Conservation (phyloP, 2,329 filamentous ascomycete species). For the Exutisphaerella laricina region DNA sequence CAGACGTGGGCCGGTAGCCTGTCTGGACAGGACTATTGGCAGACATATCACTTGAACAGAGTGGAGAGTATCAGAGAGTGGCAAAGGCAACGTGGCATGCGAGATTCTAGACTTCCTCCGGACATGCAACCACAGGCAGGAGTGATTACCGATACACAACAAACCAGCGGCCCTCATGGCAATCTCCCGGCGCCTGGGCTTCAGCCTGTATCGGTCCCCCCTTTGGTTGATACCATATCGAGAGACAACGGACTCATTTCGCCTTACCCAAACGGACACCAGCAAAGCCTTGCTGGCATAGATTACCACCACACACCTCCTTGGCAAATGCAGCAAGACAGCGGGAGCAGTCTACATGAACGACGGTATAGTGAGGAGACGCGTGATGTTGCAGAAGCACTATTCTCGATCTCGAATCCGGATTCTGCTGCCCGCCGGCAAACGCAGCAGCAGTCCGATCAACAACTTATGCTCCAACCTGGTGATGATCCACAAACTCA, state of each 20-base stretch:
- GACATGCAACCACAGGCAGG: neutral
- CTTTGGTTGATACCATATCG: neutral
- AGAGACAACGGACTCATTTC: slow-evolving; percentile 1
- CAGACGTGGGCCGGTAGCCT: slow-evolving; percentile 19
- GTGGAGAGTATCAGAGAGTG: slow-evolving; percentile 17
- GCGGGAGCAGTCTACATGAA: slow-evolving; percentile 4
- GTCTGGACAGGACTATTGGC: slow-evolving; percentile 22
- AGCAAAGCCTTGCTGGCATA: neutral
- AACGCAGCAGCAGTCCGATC: neutral
- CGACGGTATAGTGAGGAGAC: slow-evolving; percentile 21
- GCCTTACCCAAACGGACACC: slow-evolving; percentile 3
- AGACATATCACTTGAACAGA: slow-evolving; percentile 13
- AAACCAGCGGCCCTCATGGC: neutral
- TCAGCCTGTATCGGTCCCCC: neutral
- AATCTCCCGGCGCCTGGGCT: neutral
- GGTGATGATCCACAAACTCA: too few relatives aligned
- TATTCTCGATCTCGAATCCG: slow-evolving; percentile 21
- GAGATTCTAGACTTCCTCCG: neutral
- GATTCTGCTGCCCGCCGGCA: slow-evolving; percentile 6
- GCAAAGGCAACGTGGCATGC: slow-evolving; percentile 11
- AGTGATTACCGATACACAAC: neutral
- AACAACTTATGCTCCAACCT: too few relatives aligned
- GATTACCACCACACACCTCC: neutral
- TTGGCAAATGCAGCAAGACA: slow-evolving; percentile 8
- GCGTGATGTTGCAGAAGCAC: slow-evolving; percentile 18